A percentile compares a stretch with the other conserved stretches of the same genome.
Evolutionary conservation across 768 basidiomycete genomes (phyloP).

Genomic region (Boletus pseudopeckii): DNA sequence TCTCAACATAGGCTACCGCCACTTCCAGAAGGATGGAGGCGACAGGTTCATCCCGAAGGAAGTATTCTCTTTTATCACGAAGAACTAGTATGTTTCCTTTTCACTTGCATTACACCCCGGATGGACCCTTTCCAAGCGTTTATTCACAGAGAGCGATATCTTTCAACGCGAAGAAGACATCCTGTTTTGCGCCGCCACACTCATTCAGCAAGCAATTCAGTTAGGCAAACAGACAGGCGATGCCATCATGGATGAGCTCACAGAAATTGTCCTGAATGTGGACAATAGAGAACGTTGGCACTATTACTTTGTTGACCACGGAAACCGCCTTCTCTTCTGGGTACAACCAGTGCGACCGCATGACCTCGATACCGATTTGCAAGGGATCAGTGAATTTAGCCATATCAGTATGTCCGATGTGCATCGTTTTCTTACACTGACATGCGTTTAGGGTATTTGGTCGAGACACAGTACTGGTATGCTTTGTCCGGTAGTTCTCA

Average conservation of each 20-base stretch:
- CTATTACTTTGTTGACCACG: slow-evolving; percentile 21
- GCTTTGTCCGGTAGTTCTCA: background rate
- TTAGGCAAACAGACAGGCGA: background rate
- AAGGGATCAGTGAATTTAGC: background rate
- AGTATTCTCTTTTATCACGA: slow-evolving; percentile 8
- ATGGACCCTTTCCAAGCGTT: slow-evolving; percentile 6
- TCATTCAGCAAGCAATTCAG: slow-evolving; percentile 3
- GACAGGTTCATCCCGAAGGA: slow-evolving; percentile 16
- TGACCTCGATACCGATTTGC: background rate
- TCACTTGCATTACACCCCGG: background rate
- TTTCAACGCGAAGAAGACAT: background rate
- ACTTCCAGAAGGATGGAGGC: slow-evolving; percentile 4
- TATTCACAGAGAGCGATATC: slow-evolving; percentile 15
- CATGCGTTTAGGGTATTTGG: slow-evolving; percentile 4
- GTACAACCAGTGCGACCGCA: background rate
- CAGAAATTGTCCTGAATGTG: slow-evolving; percentile 13
- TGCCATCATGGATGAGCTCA: slow-evolving; percentile 6
- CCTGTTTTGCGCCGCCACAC: slow-evolving; percentile 2
- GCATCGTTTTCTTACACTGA: background rate
- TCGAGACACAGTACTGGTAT: slow-evolving; percentile 15
- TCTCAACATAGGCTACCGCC: background rate
- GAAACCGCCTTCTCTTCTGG: slow-evolving; percentile 17
- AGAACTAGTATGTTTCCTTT: slow-evolving; percentile 5
- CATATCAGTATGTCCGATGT: slow-evolving; percentile 13
- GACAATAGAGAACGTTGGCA: background rate